Evolutionary conservation across 495 filamentous ascomycete species (phyloP).

Genomic region (Lindgomyces ingoldianus): DNA sequence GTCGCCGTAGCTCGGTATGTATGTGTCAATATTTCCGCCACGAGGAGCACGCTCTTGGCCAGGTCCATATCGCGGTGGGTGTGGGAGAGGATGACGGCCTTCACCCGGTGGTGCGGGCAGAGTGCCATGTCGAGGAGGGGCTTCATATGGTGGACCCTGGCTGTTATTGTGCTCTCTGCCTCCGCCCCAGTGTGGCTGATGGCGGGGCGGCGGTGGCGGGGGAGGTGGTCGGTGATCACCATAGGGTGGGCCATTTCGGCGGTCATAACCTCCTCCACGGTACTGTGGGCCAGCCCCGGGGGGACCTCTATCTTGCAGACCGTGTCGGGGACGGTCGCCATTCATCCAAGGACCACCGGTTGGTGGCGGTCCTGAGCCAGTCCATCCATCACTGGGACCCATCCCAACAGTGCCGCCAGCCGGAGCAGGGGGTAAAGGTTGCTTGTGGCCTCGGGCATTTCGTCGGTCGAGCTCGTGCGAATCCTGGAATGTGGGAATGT

Average conservation of each 20-base stretch:
- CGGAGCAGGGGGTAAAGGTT: conserved; percentile 80
- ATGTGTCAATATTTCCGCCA: conserved; percentile 34
- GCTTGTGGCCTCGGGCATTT: conserved; percentile 78
- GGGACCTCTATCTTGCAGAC: conserved; percentile 30
- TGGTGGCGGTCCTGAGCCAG: conserved; percentile 42
- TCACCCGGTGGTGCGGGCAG: conserved; percentile 34
- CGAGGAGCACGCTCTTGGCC: conserved; percentile 7
- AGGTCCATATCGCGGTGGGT: conserved; percentile 31
- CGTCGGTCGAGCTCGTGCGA: conserved; percentile 93
- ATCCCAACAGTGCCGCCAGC: conserved; percentile 84
- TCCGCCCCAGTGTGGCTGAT: conserved; percentile 29
- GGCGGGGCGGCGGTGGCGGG: conserved; percentile 34
- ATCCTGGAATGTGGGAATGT: conserved; percentile 86
- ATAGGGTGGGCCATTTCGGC: conserved; percentile 27
- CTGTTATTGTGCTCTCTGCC: not conserved
- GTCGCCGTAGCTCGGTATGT: conserved; percentile 41
- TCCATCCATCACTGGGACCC: conserved; percentile 65
- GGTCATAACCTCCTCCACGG: conserved; percentile 26
- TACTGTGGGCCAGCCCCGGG: conserved; percentile 23
- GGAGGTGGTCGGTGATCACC: conserved; percentile 39
- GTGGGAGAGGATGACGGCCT: conserved; percentile 35
- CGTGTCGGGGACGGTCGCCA: conserved; percentile 25
- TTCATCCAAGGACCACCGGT: conserved; percentile 27
- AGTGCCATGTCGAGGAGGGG: conserved; percentile 16
- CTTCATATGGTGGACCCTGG: not conserved